Percentiles rank a stretch among this genome's conserved stretches.
phyloP scores from a whole-genome alignment of 495 filamentous ascomycete species.

The Cladorrhinum samala region DNA sequence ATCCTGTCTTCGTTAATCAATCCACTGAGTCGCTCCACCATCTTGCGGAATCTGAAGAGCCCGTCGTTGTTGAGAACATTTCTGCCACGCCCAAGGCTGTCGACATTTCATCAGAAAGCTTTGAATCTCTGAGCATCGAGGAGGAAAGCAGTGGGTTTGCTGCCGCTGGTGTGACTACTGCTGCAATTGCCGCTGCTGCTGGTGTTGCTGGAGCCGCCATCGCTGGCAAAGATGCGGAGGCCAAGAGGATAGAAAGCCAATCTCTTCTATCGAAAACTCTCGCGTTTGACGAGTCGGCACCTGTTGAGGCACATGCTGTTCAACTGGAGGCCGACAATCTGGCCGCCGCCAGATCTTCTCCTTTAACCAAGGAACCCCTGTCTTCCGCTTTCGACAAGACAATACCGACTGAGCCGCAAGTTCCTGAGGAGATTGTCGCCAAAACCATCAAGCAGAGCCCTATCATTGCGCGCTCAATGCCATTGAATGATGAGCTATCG shows the following conservation, averaged over 20 bases:
- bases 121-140: not conserved
- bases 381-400: not conserved
- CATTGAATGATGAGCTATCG: not conserved
- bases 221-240: not conserved
- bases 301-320: not conserved
- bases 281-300: not conserved
- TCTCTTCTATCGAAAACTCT: not conserved
- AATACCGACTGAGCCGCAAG: not conserved
- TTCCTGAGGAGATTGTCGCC: not conserved
- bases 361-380: no score
- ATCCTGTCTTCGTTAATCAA: conserved; percentile 11
- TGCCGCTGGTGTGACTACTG: not conserved
- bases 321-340: not conserved
- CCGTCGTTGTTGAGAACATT: conserved; percentile 1
- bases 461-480: not conserved
- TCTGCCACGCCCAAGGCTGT: not conserved
- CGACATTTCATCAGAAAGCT: not conserved
- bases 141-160: not conserved
- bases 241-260: no score
- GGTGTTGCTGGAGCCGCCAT: conserved; percentile 2
- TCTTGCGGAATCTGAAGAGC: conserved; percentile 5
- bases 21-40: conserved; percentile 12
- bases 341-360: not conserved
- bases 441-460: conserved; percentile 3
- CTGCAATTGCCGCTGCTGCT: conserved; percentile 3